These are phyloP conservation scores for Raphanus hybrid DNA, from an alignment of 441 rosid genomes.

Conservation along the genomic window DNA sequence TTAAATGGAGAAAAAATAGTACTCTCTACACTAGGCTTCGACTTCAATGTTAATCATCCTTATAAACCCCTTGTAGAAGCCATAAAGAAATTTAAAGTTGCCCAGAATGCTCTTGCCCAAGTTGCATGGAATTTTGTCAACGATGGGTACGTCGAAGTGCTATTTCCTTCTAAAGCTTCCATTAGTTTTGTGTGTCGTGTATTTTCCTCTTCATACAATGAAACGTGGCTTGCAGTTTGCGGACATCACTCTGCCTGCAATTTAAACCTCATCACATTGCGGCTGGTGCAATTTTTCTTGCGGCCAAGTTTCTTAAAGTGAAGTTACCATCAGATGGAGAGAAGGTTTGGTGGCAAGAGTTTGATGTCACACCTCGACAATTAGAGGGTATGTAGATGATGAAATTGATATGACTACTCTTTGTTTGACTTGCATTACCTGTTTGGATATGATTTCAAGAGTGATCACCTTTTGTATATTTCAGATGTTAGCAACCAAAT, in stretches of 20 bases:
- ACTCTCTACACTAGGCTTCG: conserved; percentile 88
- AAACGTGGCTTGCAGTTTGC: conserved; percentile 86
- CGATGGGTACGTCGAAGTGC: conserved; percentile 77
- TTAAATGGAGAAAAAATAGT: conserved; percentile 89
- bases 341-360: conserved; percentile 99
- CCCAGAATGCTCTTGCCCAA: conserved; percentile 92
- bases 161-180: conserved; percentile 29
- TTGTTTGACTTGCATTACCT: neutral
- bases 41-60: conserved; percentile 87
- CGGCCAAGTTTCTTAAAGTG: conserved; percentile 98
- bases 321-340: conserved; percentile 98
- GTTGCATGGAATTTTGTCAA: conserved; percentile 98
- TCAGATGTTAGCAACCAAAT: conserved; percentile 97
- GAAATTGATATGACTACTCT: conserved; percentile 1
- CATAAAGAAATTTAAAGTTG: conserved; percentile 92
- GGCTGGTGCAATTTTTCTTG: conserved; percentile 98
- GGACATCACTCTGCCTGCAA: conserved; percentile 99
- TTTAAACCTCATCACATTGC: conserved; percentile 99
- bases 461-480: conserved; percentile 29
- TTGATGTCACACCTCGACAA: conserved; percentile 98
- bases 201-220: conserved; percentile 55
- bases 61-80: conserved; percentile 98
- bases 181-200: conserved; percentile 33
- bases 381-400: conserved; percentile 77
- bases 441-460: conserved; percentile 18